phyloP scores from a whole-genome alignment of 2,329 filamentous ascomycete species.

The Paraconiothyrium sp. region DNA sequence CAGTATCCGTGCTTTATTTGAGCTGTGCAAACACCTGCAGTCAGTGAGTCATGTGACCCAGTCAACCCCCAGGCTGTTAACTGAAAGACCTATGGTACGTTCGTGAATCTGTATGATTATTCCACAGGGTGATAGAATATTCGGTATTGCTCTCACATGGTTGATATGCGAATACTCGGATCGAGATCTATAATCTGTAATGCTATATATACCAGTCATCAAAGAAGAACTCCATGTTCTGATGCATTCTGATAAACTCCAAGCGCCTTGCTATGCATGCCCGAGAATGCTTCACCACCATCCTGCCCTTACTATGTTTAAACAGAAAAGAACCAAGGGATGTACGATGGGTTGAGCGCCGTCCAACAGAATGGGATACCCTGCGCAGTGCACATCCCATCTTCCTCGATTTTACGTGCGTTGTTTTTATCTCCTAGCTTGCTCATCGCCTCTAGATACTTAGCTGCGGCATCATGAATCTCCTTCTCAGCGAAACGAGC shows the following conservation, averaged over 20 bases:
- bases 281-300: neutral
- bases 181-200: neutral
- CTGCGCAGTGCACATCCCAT: conserved; percentile 15
- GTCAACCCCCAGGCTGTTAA: too few relatives aligned
- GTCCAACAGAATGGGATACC: conserved; percentile 17
- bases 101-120: too few relatives aligned
- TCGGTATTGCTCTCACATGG: neutral
- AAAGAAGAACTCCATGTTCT: neutral
- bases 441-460: conserved; percentile 7
- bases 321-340: conserved; percentile 18
- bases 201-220: neutral
- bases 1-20: too few relatives aligned
- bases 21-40: too few relatives aligned
- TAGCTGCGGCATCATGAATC: neutral
- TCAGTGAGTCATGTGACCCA: too few relatives aligned
- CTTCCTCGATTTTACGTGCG: conserved; percentile 10
- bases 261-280: neutral
- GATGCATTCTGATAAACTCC: neutral
- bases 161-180: neutral
- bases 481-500: conserved; percentile 9
- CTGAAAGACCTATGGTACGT: too few relatives aligned
- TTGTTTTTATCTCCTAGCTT: conserved; percentile 11
- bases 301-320: neutral
- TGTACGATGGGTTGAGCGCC: conserved; percentile 12
- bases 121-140: neutral